Percentiles rank a stretch among this genome's conserved stretches.
Conservation (phyloP, 192 early-diverging fungal species). For the Coemansia sp. region DNA sequence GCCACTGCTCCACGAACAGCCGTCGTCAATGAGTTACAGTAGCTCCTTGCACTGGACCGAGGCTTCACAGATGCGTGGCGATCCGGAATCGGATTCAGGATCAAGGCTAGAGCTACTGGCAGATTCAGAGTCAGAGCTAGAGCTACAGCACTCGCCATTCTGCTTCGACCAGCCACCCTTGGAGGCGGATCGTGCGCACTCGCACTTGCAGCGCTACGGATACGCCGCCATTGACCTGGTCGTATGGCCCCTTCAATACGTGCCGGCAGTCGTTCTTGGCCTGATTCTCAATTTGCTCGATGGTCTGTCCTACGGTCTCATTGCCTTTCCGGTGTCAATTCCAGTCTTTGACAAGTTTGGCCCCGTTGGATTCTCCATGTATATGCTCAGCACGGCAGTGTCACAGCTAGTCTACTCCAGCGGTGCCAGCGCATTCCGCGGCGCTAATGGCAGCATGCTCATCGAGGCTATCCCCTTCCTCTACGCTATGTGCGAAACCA, state of each 20-base stretch:
- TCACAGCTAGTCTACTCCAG: constrained; percentile 71
- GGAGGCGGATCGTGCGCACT: constrained; percentile 11
- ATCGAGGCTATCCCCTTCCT: constrained; percentile 88
- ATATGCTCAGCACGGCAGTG: constrained; percentile 79
- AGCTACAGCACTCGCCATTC: constrained; percentile 1
- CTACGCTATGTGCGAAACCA: constrained; percentile 75
- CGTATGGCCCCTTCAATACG: constrained; percentile 61
- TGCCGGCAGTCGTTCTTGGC: constrained; percentile 90
- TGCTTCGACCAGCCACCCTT: constrained; percentile 4
- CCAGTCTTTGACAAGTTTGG: constrained; percentile 71
- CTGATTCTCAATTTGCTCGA: constrained; percentile 92
- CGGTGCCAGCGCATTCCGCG: constrained; percentile 90
- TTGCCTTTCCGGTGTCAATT: constrained; percentile 85
- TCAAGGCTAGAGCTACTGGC: constrained; percentile 11
- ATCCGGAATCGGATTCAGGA: constrained; percentile 10
- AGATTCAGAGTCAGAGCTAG: neutral
- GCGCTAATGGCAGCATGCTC: constrained; percentile 91
- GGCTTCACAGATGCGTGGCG: constrained; percentile 3
- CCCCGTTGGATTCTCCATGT: constrained; percentile 93
- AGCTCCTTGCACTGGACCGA: constrained; percentile 4
- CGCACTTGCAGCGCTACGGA: constrained; percentile 33
- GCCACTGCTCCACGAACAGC: neutral
- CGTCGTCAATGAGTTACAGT: constrained; percentile 13
- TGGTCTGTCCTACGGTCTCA: constrained; percentile 86
- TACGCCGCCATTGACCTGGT: constrained; percentile 22